phyloP scores from a whole-genome alignment of 2,329 filamentous ascomycete genomes.

The Pyrenophora graminea region DNA sequence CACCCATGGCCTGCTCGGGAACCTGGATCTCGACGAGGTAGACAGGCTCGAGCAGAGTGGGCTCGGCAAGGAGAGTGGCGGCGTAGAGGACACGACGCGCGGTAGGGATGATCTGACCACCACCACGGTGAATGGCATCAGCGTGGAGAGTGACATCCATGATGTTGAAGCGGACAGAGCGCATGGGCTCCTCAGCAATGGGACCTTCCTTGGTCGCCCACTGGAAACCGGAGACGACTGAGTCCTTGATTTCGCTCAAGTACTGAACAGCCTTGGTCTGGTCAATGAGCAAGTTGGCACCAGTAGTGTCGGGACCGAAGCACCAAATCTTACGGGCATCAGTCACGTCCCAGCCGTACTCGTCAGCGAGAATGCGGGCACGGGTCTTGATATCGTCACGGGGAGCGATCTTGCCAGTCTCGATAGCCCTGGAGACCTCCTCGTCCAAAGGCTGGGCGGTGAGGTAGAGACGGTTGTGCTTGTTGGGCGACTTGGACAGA shows the following conservation, averaged over 20 bases:
- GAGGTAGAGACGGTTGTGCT: conserved; percentile 99
- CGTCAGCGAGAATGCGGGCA: conserved; percentile 93
- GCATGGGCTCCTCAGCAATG: conserved; percentile 97
- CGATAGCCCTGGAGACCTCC: conserved; percentile 89
- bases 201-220: conserved; percentile 98
- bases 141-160: conserved; percentile 99
- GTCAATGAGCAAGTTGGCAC: conserved; percentile 97
- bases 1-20: conserved; percentile 97
- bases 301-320: conserved; percentile 96
- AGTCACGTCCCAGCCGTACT: conserved; percentile 98
- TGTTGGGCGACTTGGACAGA: conserved; percentile 99
- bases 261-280: conserved; percentile 99
- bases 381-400: conserved; percentile 99
- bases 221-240: conserved; percentile 99
- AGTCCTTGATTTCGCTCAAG: conserved; percentile 99
- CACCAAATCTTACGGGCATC: conserved; percentile 99
- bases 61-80: conserved; percentile 85
- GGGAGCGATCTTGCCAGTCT: conserved; percentile 86
- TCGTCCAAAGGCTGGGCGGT: conserved; percentile 87
- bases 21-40: conserved; percentile 99
- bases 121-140: conserved; percentile 99
- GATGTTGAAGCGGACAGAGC: conserved; percentile 96
- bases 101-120: conserved; percentile 98
- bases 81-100: conserved; percentile 97
- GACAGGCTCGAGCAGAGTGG: conserved; percentile 92